These are phyloP conservation scores for Mucor ambiguus DNA, from an alignment of 371 early-diverging fungal species.

Conservation along the genomic window DNA sequence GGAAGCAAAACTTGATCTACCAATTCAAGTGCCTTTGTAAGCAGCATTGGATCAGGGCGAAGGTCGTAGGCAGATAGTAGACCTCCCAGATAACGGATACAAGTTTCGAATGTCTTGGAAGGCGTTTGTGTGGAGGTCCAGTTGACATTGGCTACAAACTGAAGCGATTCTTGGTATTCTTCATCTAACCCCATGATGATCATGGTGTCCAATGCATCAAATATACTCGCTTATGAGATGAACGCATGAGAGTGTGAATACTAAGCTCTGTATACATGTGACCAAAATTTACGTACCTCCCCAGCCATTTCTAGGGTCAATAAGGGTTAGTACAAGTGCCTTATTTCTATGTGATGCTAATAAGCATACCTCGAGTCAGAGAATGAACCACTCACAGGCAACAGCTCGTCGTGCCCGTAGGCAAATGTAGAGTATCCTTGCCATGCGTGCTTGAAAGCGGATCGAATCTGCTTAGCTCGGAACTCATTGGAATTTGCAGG, in stretches of 20 bases:
- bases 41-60: constrained; percentile 56
- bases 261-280: not conserved
- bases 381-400: constrained; percentile 37
- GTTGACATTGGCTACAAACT: constrained; percentile 59
- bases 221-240: constrained; percentile 56
- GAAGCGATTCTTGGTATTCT: constrained; percentile 53
- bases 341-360: constrained; percentile 28
- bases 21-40: constrained; percentile 74
- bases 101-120: constrained; percentile 71
- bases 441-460: constrained; percentile 66
- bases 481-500: not conserved
- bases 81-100: constrained; percentile 77
- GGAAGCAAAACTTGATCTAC: constrained; percentile 67
- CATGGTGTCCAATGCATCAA: constrained; percentile 88
- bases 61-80: constrained; percentile 65
- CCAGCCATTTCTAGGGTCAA: constrained; percentile 53
- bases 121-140: constrained; percentile 36
- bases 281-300: constrained; percentile 28
- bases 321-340: not conserved
- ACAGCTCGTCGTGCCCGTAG: constrained; percentile 55
- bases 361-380: constrained; percentile 31
- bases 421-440: constrained; percentile 61
- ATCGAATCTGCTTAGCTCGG: constrained; percentile 31
- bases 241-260: not conserved
- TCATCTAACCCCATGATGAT: constrained; percentile 73